Conservation (phyloP, 106 monocot genomes). For the Dendrobium officinale region DNA sequence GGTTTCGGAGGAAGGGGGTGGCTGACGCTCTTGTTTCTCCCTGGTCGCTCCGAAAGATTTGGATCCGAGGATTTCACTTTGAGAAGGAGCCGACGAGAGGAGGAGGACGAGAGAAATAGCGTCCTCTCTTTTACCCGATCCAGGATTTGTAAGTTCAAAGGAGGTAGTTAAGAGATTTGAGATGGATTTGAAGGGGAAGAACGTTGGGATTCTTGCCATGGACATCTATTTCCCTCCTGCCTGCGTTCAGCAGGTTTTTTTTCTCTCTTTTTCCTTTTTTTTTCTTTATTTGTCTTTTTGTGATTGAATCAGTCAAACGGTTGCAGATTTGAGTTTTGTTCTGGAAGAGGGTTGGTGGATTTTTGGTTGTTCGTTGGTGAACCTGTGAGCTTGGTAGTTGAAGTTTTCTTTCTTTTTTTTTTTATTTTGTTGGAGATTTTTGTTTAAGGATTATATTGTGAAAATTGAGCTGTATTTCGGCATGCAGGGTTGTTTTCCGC, state of each 20-base stretch:
- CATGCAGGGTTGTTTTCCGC: not conserved
- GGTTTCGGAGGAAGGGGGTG: not conserved
- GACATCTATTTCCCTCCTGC: slow-evolving; percentile 75
- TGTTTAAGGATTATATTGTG: not conserved
- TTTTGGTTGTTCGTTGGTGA: slow-evolving; percentile 4
- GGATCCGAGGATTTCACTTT: not conserved
- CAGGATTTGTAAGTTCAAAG: not conserved
- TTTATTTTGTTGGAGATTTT: not conserved
- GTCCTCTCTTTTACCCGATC: not conserved
- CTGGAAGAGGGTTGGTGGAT: slow-evolving; percentile 1
- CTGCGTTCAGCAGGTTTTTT: slow-evolving; percentile 50
- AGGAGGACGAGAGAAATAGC: not conserved
- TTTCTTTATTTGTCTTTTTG: not conserved
- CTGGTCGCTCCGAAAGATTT: not conserved
- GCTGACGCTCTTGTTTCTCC: not conserved
- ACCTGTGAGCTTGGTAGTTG: not conserved
- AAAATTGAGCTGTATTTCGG: not conserved
- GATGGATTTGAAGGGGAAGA: slow-evolving; percentile 34
- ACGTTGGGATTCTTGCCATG: slow-evolving; percentile 71
- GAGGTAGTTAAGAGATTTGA: not conserved
- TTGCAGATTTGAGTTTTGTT: not conserved
- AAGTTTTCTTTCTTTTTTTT: not conserved
- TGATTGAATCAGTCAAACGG: not conserved
- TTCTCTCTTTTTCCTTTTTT: not conserved
- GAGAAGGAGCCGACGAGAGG: not conserved